A percentile compares a stretch with the other conserved stretches of the same genome.
These are phyloP conservation scores for Phragmites australis DNA, from an alignment of 176 grass and related monocot genomes.

Conservation along the genomic window DNA sequence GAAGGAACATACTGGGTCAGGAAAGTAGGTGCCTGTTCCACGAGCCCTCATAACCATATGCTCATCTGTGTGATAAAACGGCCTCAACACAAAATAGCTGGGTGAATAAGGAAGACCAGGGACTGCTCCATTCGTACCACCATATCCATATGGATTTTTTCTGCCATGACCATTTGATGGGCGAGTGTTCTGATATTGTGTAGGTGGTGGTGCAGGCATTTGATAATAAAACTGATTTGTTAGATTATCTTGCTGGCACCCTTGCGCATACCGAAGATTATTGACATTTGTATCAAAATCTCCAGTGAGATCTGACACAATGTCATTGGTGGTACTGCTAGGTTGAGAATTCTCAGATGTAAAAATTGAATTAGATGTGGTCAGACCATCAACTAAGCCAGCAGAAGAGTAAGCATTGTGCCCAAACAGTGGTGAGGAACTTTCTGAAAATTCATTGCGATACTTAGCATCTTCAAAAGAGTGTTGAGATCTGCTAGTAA, in stretches of 20 bases:
- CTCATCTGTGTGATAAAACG: slow-evolving; percentile 61
- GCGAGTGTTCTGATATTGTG: slow-evolving; percentile 51
- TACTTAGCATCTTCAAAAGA: slow-evolving; percentile 19
- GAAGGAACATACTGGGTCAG: slow-evolving; percentile 57
- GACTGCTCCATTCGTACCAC: slow-evolving; percentile 48
- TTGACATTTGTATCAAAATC: slow-evolving; percentile 41
- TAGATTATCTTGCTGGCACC: slow-evolving; percentile 43
- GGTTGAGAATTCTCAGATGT: slow-evolving; percentile 8
- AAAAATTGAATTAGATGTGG: slow-evolving; percentile 1
- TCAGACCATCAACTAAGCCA: not conserved
- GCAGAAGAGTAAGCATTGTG: slow-evolving; percentile 1
- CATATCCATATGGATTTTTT: slow-evolving; percentile 52
- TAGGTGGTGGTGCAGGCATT: slow-evolving; percentile 38
- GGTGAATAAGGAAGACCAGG: slow-evolving; percentile 46
- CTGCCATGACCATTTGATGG: slow-evolving; percentile 57
- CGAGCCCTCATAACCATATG: slow-evolving; percentile 44
- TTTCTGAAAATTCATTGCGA: slow-evolving; percentile 35
- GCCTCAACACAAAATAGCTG: slow-evolving; percentile 54
- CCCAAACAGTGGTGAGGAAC: not conserved
- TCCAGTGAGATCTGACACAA: slow-evolving; percentile 62
- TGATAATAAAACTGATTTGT: slow-evolving; percentile 39
- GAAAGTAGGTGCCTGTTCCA: slow-evolving; percentile 94
- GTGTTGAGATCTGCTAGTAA: slow-evolving; percentile 13
- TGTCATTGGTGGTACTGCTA: slow-evolving; percentile 34
- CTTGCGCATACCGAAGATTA: slow-evolving; percentile 58